These are phyloP conservation scores for Furcasterigmium sp. DNA, from an alignment of 2,329 filamentous ascomycete species.

Conservation along the genomic window DNA sequence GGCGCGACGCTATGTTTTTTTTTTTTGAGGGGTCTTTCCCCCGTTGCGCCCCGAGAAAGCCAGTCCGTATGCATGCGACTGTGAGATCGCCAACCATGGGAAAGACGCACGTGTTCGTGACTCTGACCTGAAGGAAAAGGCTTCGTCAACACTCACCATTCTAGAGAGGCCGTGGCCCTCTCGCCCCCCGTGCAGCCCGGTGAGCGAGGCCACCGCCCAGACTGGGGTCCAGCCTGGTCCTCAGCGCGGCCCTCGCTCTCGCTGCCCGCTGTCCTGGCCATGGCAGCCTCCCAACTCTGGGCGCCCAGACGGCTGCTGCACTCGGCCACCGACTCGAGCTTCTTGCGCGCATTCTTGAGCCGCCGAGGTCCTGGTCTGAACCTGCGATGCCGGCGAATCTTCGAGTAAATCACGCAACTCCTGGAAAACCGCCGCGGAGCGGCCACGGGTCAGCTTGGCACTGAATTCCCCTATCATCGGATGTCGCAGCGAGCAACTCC, in stretches of 20 bases:
- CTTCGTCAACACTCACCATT: background rate
- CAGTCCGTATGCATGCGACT: no score
- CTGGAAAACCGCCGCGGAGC: background rate
- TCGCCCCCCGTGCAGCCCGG: background rate
- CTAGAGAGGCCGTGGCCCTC: background rate
- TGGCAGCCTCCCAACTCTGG: background rate
- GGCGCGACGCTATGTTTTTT: no score
- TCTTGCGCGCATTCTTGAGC: constrained; percentile 3
- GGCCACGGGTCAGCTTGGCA: background rate
- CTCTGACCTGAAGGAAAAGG: no score
- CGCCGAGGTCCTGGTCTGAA: background rate
- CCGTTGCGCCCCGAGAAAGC: no score
- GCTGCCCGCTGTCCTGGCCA: background rate
- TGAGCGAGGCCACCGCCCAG: background rate
- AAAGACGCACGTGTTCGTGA: no score
- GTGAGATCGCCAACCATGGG: no score
- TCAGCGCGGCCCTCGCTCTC: background rate
- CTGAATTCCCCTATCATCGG: background rate
- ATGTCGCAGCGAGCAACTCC: no score
- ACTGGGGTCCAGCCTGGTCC: background rate
- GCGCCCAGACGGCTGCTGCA: constrained; percentile 3
- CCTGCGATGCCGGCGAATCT: constrained; percentile 2
- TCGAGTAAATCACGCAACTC: constrained; percentile 2
- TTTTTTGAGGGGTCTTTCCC: no score
- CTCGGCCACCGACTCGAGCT: background rate